Conservation (phyloP, 2,329 filamentous ascomycete species). For the Calonectria henricotiae region DNA sequence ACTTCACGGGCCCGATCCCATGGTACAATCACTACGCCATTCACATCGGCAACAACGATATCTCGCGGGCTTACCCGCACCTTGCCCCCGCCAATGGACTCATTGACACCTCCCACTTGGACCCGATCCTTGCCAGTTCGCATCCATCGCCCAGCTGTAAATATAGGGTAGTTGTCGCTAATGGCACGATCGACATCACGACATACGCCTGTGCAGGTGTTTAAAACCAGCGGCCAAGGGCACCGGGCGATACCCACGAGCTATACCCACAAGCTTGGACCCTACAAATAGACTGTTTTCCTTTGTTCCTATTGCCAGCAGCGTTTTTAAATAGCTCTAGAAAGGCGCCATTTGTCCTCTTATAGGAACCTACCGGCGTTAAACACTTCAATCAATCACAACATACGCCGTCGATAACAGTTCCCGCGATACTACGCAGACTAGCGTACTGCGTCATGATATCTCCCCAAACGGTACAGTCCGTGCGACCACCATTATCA, state of each 20-base stretch:
- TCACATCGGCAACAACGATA: conserved; percentile 54
- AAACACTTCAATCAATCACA: conserved; percentile 42
- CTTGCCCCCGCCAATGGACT: conserved; percentile 52
- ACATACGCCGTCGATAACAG: conserved; percentile 56
- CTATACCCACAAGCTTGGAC: too few relatives aligned
- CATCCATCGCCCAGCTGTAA: conserved; percentile 56
- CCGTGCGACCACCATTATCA: conserved; percentile 55
- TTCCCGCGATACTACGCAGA: conserved; percentile 53
- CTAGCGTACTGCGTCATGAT: conserved; percentile 58
- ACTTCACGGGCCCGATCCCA: conserved; percentile 42
- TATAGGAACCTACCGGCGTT: too few relatives aligned
- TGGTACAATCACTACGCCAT: conserved; percentile 47
- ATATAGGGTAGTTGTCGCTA: conserved; percentile 52
- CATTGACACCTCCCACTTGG: conserved; percentile 53
- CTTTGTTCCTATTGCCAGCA: too few relatives aligned
- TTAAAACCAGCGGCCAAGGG: too few relatives aligned
- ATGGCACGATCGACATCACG: conserved; percentile 55
- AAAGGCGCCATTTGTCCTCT: too few relatives aligned
- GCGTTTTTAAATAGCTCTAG: too few relatives aligned
- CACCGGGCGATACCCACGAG: too few relatives aligned
- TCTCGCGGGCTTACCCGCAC: conserved; percentile 52
- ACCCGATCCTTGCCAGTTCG: conserved; percentile 56
- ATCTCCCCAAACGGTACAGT: conserved; percentile 58
- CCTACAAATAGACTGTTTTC: too few relatives aligned
- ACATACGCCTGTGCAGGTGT: conserved; percentile 47